Evolutionary conservation across 176 grass and related monocot species (phyloP).

Genomic region (Zea mays): Zm-B73-REFERENCE-NAM-5.0 NC_050097.1:230659501-230660000

Average conservation of each 20-base stretch:
- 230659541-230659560: background rate
- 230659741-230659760: no score
- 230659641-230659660: no score
- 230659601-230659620: background rate
- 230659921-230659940: conserved; percentile 94
- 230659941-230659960: conserved; percentile 94
- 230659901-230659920: conserved; percentile 96
- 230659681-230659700: no score
- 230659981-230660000: conserved; percentile 98
- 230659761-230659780: no score
- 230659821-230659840: background rate
- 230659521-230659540: background rate
- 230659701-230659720: no score
- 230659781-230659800: no score
- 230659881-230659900: conserved; percentile 90
- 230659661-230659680: no score
- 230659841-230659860: conserved; percentile 20
- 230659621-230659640: background rate
- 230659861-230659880: conserved; percentile 17
- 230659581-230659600: background rate
- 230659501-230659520: background rate
- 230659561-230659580: background rate
- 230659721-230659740: no score
- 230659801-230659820: no score
- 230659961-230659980: conserved; percentile 94